A percentile compares a stretch with the other conserved stretches of the same genome.
Evolutionary conservation across 1,139 yeast species (phyloP).

Genomic region (Entelexis paramagnoliae): DNA sequence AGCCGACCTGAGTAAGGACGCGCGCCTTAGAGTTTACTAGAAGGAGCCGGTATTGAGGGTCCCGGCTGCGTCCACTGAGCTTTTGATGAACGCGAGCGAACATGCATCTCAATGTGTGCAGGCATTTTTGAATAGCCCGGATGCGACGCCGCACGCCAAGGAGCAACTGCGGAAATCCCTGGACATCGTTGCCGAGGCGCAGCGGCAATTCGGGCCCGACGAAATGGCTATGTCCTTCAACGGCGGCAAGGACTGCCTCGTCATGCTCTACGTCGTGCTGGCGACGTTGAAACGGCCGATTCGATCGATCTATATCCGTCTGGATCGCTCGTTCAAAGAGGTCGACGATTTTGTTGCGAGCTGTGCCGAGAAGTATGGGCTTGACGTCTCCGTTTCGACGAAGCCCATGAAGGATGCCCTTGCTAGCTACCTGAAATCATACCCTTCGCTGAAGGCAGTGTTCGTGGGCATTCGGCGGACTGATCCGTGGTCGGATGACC

Average conservation of each 20-base stretch:
- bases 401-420: constrained; percentile 56
- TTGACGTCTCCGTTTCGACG: constrained; percentile 30
- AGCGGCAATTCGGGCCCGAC: constrained; percentile 35
- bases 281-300: constrained; percentile 36
- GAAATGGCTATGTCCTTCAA: constrained; percentile 70
- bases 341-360: constrained; percentile 39
- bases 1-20: background rate
- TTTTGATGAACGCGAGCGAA: constrained; percentile 1
- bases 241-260: constrained; percentile 87
- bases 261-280: constrained; percentile 58
- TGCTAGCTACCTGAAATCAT: constrained; percentile 40
- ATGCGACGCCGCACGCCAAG: constrained; percentile 15
- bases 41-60: background rate
- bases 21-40: background rate
- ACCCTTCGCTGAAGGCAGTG: constrained; percentile 47
- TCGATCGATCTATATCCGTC: constrained; percentile 49
- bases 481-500: constrained; percentile 60
- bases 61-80: background rate
- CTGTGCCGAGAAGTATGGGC: constrained; percentile 30
- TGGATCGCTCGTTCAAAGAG: constrained; percentile 56
- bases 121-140: constrained; percentile 9
- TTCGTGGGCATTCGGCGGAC: constrained; percentile 72
- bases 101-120: constrained; percentile 6
- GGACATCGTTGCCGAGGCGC: constrained; percentile 30
- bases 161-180: constrained; percentile 47